These are phyloP conservation scores for Eremomyces bilateralis DNA, from an alignment of 495 filamentous ascomycete genomes.

Conservation along the genomic window DNA sequence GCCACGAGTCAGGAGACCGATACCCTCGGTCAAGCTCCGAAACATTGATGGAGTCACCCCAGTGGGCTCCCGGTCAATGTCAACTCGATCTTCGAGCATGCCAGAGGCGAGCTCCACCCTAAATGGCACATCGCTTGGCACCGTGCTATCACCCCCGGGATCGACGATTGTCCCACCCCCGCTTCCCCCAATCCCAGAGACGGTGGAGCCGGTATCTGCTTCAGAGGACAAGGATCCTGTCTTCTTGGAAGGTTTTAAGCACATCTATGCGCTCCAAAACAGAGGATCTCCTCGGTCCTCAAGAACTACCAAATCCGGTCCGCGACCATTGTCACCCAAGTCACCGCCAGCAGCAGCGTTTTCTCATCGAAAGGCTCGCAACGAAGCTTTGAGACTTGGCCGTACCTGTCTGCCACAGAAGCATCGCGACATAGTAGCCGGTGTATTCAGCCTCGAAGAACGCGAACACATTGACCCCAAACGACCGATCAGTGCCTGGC, in stretches of 20 bases:
- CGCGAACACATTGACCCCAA: slow-evolving; percentile 23
- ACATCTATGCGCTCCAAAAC: slow-evolving; percentile 33
- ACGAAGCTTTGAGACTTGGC: slow-evolving; percentile 70
- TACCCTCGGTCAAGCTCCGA: no score
- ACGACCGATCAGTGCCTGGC: slow-evolving; percentile 19
- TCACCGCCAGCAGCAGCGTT: slow-evolving; percentile 73
- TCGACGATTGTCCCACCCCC: no score
- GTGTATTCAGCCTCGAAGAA: slow-evolving; percentile 43
- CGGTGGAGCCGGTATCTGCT: no score
- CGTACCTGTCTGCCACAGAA: slow-evolving; percentile 28
- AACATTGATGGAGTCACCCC: no score
- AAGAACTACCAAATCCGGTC: no score
- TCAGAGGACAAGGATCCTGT: slow-evolving; percentile 63
- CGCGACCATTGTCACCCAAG: no score
- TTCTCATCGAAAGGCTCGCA: slow-evolving; percentile 60
- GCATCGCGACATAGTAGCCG: slow-evolving; percentile 41
- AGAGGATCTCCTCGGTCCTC: no score
- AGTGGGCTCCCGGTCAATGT: no score
- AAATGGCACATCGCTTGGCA: no score
- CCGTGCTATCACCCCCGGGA: no score
- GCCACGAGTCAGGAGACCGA: no score
- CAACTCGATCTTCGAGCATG: no score
- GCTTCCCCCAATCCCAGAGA: not conserved
- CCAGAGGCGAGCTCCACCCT: not conserved
- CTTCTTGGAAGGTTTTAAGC: slow-evolving; percentile 81